phyloP scores from a whole-genome alignment of 306 rosid genomes.

The Vigna unguiculata region DNA sequence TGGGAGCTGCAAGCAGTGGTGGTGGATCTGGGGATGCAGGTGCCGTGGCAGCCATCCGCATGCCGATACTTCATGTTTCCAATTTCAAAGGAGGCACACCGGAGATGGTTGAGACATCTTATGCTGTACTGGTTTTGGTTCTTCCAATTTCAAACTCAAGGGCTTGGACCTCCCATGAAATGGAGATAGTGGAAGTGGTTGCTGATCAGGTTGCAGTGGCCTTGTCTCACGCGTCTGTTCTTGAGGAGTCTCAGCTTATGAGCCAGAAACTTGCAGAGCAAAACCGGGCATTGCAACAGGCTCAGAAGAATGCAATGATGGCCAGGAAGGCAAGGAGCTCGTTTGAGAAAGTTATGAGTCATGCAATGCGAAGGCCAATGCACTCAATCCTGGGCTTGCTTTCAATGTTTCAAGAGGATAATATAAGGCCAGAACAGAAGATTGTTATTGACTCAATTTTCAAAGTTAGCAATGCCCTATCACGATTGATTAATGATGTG shows the following conservation, averaged over 20 bases:
- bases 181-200: constrained; percentile 83
- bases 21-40: constrained; percentile 58
- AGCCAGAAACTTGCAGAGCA: constrained; percentile 80
- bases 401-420: constrained; percentile 61
- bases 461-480: constrained; percentile 71
- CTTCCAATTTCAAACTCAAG: constrained; percentile 60
- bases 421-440: constrained; percentile 59
- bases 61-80: constrained; percentile 80
- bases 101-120: constrained; percentile 65
- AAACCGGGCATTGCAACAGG: constrained; percentile 73
- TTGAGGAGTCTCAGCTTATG: constrained; percentile 90
- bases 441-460: constrained; percentile 71
- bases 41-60: constrained; percentile 75
- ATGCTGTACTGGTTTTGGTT: constrained; percentile 78
- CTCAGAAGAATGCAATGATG: constrained; percentile 76
- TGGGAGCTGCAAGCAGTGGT: constrained; percentile 67
- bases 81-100: constrained; percentile 91
- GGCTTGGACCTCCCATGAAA: constrained; percentile 65
- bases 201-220: constrained; percentile 96
- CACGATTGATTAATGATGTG: constrained; percentile 71
- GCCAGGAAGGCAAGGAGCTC: constrained; percentile 82
- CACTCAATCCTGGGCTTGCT: constrained; percentile 77
- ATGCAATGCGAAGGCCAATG: constrained; percentile 84
- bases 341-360: constrained; percentile 81
- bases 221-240: constrained; percentile 82